Evolutionary conservation across 2,329 filamentous ascomycete genomes (phyloP).

Genomic region (Daldinia eschscholtzii): DNA sequence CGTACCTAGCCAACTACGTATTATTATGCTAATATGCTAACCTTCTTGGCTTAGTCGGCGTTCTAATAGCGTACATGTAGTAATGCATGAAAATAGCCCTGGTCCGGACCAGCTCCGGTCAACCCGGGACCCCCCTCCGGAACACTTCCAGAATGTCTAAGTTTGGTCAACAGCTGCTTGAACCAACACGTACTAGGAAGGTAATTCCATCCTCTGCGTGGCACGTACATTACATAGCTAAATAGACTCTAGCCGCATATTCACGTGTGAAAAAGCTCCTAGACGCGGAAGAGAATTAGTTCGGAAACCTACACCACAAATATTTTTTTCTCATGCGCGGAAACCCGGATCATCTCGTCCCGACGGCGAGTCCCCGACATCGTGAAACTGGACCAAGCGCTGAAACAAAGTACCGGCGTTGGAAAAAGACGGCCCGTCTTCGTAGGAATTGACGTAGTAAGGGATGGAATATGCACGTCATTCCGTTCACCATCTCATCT

Average conservation of each 20-base stretch:
- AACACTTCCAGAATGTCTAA: conserved; percentile 30
- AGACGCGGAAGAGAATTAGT: conserved; percentile 15
- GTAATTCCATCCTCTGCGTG: conserved; percentile 10
- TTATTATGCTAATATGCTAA: not conserved
- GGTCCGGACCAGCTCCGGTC: conserved; percentile 33
- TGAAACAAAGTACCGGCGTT: conserved; percentile 46
- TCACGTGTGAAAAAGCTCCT: not conserved
- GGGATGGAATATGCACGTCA: conserved; percentile 21
- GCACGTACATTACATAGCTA: conserved; percentile 1
- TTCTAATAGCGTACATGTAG: conserved; percentile 4
- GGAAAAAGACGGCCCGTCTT: conserved; percentile 31
- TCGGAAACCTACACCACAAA: conserved; percentile 13
- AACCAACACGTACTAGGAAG: conserved; percentile 8
- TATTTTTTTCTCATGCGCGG: not conserved
- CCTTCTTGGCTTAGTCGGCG: not conserved
- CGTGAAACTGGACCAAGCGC: conserved; percentile 47
- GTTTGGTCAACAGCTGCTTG: not conserved
- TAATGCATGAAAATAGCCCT: conserved; percentile 29
- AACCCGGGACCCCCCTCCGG: conserved; percentile 27
- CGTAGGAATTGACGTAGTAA: conserved; percentile 10
- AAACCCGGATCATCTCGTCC: conserved; percentile 45
- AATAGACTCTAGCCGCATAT: conserved; percentile 4
- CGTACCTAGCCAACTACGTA: not conserved
- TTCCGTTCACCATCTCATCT: not conserved
- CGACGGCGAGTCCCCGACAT: conserved; percentile 44